Evolutionary conservation across 1,139 yeast species (phyloP).

Genomic region (Zygoascus hellenicus): DNA sequence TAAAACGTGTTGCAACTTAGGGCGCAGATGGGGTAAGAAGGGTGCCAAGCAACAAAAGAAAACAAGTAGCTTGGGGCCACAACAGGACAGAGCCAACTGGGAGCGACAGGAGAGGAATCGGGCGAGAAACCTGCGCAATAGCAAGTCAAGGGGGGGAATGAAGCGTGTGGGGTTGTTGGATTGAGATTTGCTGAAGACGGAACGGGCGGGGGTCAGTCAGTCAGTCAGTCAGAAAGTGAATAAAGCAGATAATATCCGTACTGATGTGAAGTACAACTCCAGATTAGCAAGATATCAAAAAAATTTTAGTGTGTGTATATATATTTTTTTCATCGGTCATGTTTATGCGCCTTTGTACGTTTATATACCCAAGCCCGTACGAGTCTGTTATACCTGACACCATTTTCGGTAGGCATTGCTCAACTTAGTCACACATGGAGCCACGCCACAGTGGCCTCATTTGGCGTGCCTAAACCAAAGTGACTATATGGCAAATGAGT

Average conservation of each 20-base stretch:
- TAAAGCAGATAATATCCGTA: no score
- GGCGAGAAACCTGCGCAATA: no score
- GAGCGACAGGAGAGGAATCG: no score
- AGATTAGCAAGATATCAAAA: not conserved
- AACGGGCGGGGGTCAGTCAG: no score
- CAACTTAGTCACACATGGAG: slow-evolving; percentile 7
- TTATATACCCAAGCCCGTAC: slow-evolving; percentile 2
- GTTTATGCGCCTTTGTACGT: no score
- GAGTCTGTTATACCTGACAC: not conserved
- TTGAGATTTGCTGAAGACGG: no score
- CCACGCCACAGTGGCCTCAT: slow-evolving; percentile 7
- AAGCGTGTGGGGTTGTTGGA: no score
- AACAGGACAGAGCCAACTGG: no score
- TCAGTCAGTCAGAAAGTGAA: no score
- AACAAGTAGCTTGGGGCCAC: not conserved
- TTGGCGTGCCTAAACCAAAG: not conserved
- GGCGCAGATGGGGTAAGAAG: not conserved
- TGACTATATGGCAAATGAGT: not conserved
- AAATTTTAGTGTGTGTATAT: not conserved
- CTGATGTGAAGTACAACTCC: no score
- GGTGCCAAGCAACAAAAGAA: not conserved
- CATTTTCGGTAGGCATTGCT: slow-evolving; percentile 2
- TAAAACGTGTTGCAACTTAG: slow-evolving; percentile 5
- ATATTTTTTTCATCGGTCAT: not conserved
- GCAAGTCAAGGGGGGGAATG: no score